Evolutionary conservation across 2,329 filamentous ascomycete genomes (phyloP).

Genomic region (Trichoderma aggressivum): DNA sequence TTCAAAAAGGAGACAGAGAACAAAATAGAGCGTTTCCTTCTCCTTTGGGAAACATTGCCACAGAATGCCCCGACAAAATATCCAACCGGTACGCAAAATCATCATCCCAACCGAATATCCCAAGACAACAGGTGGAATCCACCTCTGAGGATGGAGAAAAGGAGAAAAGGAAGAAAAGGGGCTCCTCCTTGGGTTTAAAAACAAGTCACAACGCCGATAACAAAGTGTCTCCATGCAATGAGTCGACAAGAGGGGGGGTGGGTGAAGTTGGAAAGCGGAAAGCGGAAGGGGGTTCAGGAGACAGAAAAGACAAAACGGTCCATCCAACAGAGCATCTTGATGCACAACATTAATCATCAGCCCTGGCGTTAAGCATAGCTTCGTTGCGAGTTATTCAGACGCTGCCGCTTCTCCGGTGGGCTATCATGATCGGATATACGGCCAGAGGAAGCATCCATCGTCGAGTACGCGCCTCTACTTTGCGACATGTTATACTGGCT

Average conservation of each 20-base stretch:
- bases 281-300: neutral
- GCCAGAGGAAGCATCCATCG: conserved; percentile 30
- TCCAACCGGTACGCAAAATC: conserved; percentile 21
- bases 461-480: conserved; percentile 14
- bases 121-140: neutral
- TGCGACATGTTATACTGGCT: conserved; percentile 32
- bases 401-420: conserved; percentile 51
- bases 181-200: conserved; percentile 11
- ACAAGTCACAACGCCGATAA: conserved; percentile 16
- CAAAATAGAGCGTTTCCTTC: neutral
- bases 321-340: neutral
- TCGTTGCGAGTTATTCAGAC: conserved; percentile 44
- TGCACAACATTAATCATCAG: neutral
- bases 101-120: conserved; percentile 7
- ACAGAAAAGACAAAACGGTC: neutral
- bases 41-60: neutral
- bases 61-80: neutral
- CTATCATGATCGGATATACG: conserved; percentile 41
- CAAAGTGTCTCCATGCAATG: conserved; percentile 13
- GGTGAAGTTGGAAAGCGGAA: neutral
- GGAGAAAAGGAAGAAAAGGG: neutral
- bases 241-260: neutral
- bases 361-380: conserved; percentile 37
- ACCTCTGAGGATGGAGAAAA: neutral
- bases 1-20: neutral